phyloP scores from a whole-genome alignment of 2,329 filamentous ascomycete genomes.

The Pseudogymnoascus sp. region DNA sequence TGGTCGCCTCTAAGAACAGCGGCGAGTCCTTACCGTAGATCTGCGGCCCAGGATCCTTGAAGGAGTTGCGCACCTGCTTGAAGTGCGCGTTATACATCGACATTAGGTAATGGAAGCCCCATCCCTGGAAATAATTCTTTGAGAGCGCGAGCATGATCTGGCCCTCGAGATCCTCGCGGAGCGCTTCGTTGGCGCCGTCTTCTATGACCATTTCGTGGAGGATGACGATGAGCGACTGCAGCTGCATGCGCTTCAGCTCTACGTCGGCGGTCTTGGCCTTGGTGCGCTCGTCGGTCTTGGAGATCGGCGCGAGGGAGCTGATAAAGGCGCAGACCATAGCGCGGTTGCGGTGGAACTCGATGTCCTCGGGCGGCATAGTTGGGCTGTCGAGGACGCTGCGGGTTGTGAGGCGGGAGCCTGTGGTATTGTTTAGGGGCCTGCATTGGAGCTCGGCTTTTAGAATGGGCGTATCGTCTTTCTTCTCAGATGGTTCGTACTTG shows the following conservation, averaged over 20 bases:
- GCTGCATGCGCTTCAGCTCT: conserved; percentile 14
- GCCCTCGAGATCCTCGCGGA: conserved; percentile 45
- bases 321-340: conserved; percentile 43
- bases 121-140: conserved; percentile 36
- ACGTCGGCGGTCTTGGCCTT: neutral
- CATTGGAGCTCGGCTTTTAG: neutral
- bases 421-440: neutral
- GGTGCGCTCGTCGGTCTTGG: neutral
- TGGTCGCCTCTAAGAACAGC: conserved; percentile 43
- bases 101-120: conserved; percentile 52
- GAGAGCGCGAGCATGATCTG: conserved; percentile 44
- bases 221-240: conserved; percentile 27
- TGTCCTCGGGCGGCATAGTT: conserved; percentile 27
- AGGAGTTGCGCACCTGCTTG: conserved; percentile 51
- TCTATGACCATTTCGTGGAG: conserved; percentile 30
- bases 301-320: conserved; percentile 33
- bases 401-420: neutral
- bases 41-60: conserved; percentile 52
- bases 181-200: conserved; percentile 36
- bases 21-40: conserved; percentile 43
- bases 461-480: neutral
- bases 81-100: conserved; percentile 48
- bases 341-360: conserved; percentile 46
- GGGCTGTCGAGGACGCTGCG: neutral
- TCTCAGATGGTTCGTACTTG: neutral